Conservation (phyloP, 768 basidiomycete species). For the Gymnopilus junonius region DNA sequence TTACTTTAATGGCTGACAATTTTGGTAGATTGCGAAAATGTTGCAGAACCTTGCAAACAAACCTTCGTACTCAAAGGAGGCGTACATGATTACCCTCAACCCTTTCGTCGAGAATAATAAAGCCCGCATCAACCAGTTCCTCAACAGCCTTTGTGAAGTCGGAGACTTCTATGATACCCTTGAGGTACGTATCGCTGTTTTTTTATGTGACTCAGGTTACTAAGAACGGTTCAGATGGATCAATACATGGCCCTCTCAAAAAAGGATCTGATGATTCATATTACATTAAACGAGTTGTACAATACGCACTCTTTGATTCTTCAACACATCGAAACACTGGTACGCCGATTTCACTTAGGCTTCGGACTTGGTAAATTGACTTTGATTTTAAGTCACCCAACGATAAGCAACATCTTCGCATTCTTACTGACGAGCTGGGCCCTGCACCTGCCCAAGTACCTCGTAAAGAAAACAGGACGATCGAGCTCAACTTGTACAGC, state of each 20-base stretch:
- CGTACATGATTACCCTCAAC: slow-evolving; percentile 98
- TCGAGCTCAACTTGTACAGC: slow-evolving; percentile 91
- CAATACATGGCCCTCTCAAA: slow-evolving; percentile 99
- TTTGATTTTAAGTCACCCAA: slow-evolving; percentile 76
- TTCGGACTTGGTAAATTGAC: background rate
- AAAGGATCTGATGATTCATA: slow-evolving; percentile 98
- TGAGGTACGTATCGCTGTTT: slow-evolving; percentile 61
- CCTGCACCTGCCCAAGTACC: slow-evolving; percentile 94
- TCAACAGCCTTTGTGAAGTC: slow-evolving; percentile 97
- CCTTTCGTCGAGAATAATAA: slow-evolving; percentile 99
- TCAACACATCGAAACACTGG: slow-evolving; percentile 94
- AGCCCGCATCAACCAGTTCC: slow-evolving; percentile 94
- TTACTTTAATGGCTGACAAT: background rate
- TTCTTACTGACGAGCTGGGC: slow-evolving; percentile 95
- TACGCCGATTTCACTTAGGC: slow-evolving; percentile 43
- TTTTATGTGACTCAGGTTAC: background rate
- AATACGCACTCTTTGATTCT: slow-evolving; percentile 96
- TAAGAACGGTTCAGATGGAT: slow-evolving; percentile 74
- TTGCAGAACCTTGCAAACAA: slow-evolving; percentile 99
- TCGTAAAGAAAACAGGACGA: slow-evolving; percentile 94
- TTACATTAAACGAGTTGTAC: slow-evolving; percentile 98
- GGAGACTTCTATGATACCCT: slow-evolving; percentile 99
- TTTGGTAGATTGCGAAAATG: slow-evolving; percentile 94
- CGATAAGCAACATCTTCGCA: slow-evolving; percentile 96
- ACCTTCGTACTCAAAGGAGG: slow-evolving; percentile 96